These are phyloP conservation scores for Inga laurina DNA, from an alignment of 306 rosid species.

Conservation along the genomic window DNA sequence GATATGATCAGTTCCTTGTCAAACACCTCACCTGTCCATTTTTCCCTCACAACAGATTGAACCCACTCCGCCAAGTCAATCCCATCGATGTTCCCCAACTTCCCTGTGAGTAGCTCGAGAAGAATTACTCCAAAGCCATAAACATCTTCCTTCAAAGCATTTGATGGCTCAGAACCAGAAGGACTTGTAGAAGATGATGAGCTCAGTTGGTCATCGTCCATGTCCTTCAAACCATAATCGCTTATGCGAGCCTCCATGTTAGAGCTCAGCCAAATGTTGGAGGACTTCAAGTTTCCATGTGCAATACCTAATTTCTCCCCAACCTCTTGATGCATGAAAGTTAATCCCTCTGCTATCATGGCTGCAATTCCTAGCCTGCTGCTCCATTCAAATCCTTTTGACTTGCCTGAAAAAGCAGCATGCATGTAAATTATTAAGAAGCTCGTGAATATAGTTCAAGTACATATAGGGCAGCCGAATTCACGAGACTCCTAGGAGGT, in stretches of 20 bases:
- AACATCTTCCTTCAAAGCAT: conserved; percentile 54
- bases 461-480: too few species aligned
- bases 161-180: neutral
- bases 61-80: conserved; percentile 80
- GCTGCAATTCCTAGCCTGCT: conserved; percentile 68
- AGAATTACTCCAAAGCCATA: conserved; percentile 78
- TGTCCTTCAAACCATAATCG: conserved; percentile 63
- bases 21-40: conserved; percentile 90
- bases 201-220: conserved; percentile 28
- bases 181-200: conserved; percentile 21
- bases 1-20: conserved; percentile 48
- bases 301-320: conserved; percentile 48
- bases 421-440: neutral
- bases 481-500: too few species aligned
- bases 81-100: conserved; percentile 61
- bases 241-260: conserved; percentile 79
- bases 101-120: conserved; percentile 85
- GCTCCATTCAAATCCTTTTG: conserved; percentile 59
- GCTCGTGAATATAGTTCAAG: neutral
- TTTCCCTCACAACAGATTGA: conserved; percentile 69
- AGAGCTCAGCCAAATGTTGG: conserved; percentile 67
- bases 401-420: conserved; percentile 48
- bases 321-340: conserved; percentile 71
- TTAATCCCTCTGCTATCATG: conserved; percentile 58
- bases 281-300: conserved; percentile 81